Base-by-base conservation (phyloP, 2,329 filamentous ascomycete species). In the Hypoxylon sp. region DNA sequence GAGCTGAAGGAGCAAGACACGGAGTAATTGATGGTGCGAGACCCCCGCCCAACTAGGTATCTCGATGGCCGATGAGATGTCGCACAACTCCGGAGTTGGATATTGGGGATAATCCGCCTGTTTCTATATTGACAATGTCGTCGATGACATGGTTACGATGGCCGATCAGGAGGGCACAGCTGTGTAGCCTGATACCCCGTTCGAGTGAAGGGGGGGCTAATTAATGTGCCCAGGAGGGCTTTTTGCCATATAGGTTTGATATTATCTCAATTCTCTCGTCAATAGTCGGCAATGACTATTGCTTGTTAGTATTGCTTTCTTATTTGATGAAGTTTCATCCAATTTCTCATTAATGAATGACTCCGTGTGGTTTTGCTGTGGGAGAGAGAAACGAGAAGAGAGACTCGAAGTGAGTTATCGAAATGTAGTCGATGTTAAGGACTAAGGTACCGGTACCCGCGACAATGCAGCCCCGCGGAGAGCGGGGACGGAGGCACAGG, bases 41-140 rank as follows among this genome's bases (percentile, higher is more conserved):
- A 29, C 47, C 49, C 24, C 23, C 24, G 15, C 33, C 20, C 23
- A 27, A 10, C 40, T n/a, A n/a, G n/a, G n/a, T 58, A 46, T 26
- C 18, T 35, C 31, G n/a, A 24, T 29, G 35, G 54, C 42, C 43
- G 33, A 29, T 51, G 29, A 52, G 46, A 57, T 29, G 51, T 58
- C 20, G 31, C 51, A 60, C 61, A 43, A 56, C 51, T 38, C 61
- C 67, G 67, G 67, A 61, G 55, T 68, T 69, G 33, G 56, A 60
- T 52, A 56, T 65, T 69, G 67, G 66, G 64, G 67, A 68, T 48
- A 47, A 58, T 65, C 66, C 67, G 66, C 20, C 43, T 41, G 26
- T 50, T 24, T 54, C 46, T 37, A 47, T 50, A 49, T 51, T 51
- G 26, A 53, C 46, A 35, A 10, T 27, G 37, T 11, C 26, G 13